Evolutionary conservation across 2,329 filamentous ascomycete species (phyloP), one percentile per base, ranked within the genome.

Genomic region (Fusarium sp.): DNA sequence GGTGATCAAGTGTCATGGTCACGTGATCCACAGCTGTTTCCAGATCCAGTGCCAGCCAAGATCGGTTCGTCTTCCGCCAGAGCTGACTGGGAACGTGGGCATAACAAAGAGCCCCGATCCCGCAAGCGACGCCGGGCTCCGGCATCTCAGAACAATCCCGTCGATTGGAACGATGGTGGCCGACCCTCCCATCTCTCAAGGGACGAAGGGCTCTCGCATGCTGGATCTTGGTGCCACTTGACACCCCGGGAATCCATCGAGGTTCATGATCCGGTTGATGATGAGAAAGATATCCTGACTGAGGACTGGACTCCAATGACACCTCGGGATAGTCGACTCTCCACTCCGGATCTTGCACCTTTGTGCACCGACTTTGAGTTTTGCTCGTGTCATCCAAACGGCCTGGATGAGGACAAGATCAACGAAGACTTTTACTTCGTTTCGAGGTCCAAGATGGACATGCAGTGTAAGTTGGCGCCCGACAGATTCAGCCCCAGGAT

Each of bases 361-460:
- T 24, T 78, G 29, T 76, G 62, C 24, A 78, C 70, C 24, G 59
- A 75, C 29, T 76, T 70, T 75, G 74, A 78, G 66, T 78, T 78
- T 63, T 78, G 74, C 16, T n/a, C 65, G 24, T 78, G 76, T 20
- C 68, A 75, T 37, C 22, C 14, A 24, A n/a, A 38, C 4, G 52
- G 42, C 5, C 50, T 62, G 6, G 38, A 66, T 7, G 74, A 73
- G 10, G 73, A 71, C 31, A 69, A 37, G 16, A 70, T 77, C 9
- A 75, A 75, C 54, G 58, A 76, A 61, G 66, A 66, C 9, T 78
- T 75, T 57, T 78, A 76, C 47, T 63, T 78, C 50, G 62, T 58
- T 8, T 67, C 76, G 38, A 73, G 64, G 24, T 70, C 67, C 27
- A 78, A 76, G 35, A 77, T 77, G 74, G 74, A 78, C 6, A 54